Conservation (phyloP, 2,329 filamentous ascomycete species). For the Botrytis pseudocinerea region DNA sequence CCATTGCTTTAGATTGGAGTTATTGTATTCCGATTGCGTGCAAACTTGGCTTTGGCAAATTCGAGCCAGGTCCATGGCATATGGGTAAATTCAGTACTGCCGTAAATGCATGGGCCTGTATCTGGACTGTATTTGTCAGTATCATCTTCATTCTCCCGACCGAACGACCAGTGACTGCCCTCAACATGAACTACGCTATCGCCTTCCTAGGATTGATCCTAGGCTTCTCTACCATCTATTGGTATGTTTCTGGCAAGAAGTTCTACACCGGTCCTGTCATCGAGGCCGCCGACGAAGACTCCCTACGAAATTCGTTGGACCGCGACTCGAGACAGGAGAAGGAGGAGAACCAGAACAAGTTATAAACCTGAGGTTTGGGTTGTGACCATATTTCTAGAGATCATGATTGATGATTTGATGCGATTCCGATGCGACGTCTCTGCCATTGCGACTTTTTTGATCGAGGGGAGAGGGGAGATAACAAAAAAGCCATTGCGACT, state of each 20-base stretch:
- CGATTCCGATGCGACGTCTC: conserved; percentile 13
- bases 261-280: conserved; percentile 51
- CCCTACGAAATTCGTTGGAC: conserved; percentile 12
- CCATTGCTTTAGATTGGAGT: conserved; percentile 56
- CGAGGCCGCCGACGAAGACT: conserved; percentile 33
- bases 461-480: background rate
- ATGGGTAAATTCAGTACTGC: conserved; percentile 46
- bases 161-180: conserved; percentile 46
- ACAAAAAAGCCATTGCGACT: conserved; percentile 3
- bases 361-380: conserved; percentile 22
- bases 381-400: conserved; percentile 15
- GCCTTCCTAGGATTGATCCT: conserved; percentile 52
- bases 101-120: conserved; percentile 51
- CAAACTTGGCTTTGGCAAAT: conserved; percentile 51
- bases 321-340: conserved; percentile 22
- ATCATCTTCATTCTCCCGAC: conserved; percentile 57
- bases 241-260: conserved; percentile 47
- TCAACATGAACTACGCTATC: conserved; percentile 56
- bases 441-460: conserved; percentile 10
- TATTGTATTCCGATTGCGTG: conserved; percentile 58
- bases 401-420: conserved; percentile 23
- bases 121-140: conserved; percentile 54
- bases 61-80: conserved; percentile 54
- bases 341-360: conserved; percentile 11
- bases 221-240: conserved; percentile 47